Evolutionary conservation across 2,329 filamentous ascomycete genomes (phyloP), one percentile per base, ranked within the genome.

Genomic region (Colletotrichum plurivorum): DNA sequence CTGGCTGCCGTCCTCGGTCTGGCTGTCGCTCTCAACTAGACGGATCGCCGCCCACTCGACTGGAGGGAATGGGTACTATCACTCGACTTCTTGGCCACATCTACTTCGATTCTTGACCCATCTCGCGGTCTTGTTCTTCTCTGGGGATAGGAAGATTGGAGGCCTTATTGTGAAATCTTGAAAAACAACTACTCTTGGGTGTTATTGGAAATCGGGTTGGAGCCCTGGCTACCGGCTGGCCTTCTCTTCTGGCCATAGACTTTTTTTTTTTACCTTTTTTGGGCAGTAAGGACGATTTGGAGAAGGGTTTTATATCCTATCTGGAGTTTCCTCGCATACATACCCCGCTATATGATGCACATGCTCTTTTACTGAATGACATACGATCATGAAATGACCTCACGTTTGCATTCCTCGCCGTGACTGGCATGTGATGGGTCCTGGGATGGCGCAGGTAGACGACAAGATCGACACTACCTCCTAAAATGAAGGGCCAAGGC

Each of bases 1-100:
- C 71, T 85, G 53, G 79, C 81, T 43, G 78, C 77, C 48, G 79
- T 78, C 45, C 69, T 85, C 63, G 78, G 80, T 31, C 81, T 80
- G 43, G 82, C 79, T 67, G 67, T 80, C 67, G 77, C 82, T 64
- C 78, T 83, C 65, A 76, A 73, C 62, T 71, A 62, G 51, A 57
- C 49, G 48, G 13, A 31, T 51, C 27, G 27, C 20, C n/a, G 6
- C 66, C 76, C 81, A 62, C 78, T 83, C 65, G 76, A 73, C 56
- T 68, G 53, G 46, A 57, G 18, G 48, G 13, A n/a, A n/a, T 39
- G 22, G 43, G 8, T 31, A 49, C 48, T 16, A 22, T 5, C n/a
- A 66, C 20, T 20, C 39, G 22, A 63, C 27, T 16, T 9, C 27
- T 58, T 61, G 60, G 69, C 66, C 36, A 54, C 55, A 43, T 68